Evolutionary conservation across 345 rosid species (phyloP).

Genomic region (Salix udensis): DNA sequence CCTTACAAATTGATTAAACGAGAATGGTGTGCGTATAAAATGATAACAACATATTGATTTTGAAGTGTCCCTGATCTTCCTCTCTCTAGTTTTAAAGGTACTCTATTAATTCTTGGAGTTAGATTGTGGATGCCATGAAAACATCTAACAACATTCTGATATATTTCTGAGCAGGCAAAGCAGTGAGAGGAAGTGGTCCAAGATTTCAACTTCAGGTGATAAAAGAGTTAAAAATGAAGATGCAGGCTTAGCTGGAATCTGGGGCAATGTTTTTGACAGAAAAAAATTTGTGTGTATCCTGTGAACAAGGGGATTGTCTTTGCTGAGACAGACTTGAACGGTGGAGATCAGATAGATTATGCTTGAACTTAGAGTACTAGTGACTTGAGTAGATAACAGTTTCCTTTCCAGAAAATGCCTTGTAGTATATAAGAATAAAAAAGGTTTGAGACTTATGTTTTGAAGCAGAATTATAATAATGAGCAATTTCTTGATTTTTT

Average conservation of each 20-base stretch:
- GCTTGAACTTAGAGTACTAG: background rate
- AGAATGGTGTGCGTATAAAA: no score
- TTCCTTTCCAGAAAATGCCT: background rate
- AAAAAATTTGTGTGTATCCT: background rate
- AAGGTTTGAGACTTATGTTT: background rate
- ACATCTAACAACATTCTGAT: background rate
- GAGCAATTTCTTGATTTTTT: background rate
- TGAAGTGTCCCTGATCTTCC: background rate
- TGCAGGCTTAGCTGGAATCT: background rate
- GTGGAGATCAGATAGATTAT: background rate
- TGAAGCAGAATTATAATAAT: background rate
- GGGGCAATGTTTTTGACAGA: background rate
- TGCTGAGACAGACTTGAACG: background rate
- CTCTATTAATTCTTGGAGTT: no score
- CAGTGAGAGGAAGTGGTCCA: conserved; percentile 3
- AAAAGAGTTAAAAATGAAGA: background rate
- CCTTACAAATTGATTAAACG: no score
- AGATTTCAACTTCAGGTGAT: background rate
- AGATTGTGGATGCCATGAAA: background rate
- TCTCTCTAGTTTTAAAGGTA: background rate
- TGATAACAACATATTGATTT: background rate
- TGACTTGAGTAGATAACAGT: background rate
- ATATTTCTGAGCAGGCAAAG: conserved; percentile 21
- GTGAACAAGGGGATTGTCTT: background rate
- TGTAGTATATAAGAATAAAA: background rate